Conservation (phyloP, 2,329 filamentous ascomycete genomes). For the Dactylonectria estremocensis region DNA sequence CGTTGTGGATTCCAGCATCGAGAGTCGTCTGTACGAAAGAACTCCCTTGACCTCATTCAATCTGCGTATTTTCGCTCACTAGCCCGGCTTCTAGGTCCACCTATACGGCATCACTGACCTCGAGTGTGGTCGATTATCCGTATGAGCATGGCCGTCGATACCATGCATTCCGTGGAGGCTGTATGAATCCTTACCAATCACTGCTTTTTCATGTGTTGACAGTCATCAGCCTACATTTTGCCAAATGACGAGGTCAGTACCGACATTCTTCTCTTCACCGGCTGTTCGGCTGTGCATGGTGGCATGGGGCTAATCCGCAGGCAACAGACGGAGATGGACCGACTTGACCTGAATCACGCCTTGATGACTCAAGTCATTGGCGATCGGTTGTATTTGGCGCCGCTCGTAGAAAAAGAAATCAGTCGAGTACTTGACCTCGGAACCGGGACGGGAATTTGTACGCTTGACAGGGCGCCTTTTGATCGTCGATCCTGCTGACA, state of each 20-base stretch:
- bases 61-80: not conserved
- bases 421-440: conserved; percentile 60
- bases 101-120: conserved; percentile 47
- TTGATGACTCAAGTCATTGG: conserved; percentile 45
- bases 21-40: not conserved
- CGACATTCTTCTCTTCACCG: not conserved
- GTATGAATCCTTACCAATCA: conserved; percentile 25
- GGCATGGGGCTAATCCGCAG: not conserved
- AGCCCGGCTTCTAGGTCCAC: not conserved
- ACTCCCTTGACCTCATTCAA: not conserved
- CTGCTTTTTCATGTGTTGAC: not conserved
- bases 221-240: conserved; percentile 15
- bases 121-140: conserved; percentile 49
- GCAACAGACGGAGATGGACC: conserved; percentile 49
- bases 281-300: too few relatives aligned
- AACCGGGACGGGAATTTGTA: conserved; percentile 61
- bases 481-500: not conserved
- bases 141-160: conserved; percentile 49
- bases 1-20: not conserved
- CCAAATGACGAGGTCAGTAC: conserved; percentile 22
- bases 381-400: conserved; percentile 43
- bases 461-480: not conserved
- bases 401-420: conserved; percentile 46
- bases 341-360: conserved; percentile 55
- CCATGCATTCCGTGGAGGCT: conserved; percentile 50